Conservation (phyloP, 495 filamentous ascomycete species). For the Penicillium samsonianum region DNA sequence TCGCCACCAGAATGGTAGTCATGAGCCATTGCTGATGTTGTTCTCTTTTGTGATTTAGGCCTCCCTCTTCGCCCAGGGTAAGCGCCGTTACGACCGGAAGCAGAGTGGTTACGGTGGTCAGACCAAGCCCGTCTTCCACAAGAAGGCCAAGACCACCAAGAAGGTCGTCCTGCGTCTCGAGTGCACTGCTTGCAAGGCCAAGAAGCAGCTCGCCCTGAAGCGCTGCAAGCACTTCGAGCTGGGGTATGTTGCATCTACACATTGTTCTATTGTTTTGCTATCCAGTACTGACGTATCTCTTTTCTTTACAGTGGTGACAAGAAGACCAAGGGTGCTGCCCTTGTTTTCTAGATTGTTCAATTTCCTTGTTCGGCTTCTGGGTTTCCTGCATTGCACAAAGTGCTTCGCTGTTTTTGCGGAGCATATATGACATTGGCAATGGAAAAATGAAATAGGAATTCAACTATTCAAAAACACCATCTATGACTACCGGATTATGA, state of each 20-base stretch:
- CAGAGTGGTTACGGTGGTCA: constrained; percentile 99
- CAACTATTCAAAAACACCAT: constrained; percentile 47
- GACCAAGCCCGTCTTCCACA: constrained; percentile 99
- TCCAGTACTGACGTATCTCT: constrained; percentile 28
- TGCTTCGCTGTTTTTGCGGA: constrained; percentile 38
- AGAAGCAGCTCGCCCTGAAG: constrained; percentile 97
- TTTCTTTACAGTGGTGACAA: constrained; percentile 86
- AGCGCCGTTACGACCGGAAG: constrained; percentile 99
- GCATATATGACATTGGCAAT: constrained; percentile 51
- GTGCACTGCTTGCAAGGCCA: constrained; percentile 95
- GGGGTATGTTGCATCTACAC: constrained; percentile 65
- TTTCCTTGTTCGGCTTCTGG: constrained; percentile 54
- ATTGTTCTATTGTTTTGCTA: neutral
- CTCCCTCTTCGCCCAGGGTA: constrained; percentile 95
- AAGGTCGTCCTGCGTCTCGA: constrained; percentile 98
- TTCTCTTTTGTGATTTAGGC: constrained; percentile 54
- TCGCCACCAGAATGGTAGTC: constrained; percentile 9
- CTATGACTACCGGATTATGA: constrained; percentile 46
- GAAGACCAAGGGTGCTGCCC: constrained; percentile 99
- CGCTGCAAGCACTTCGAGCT: constrained; percentile 99
- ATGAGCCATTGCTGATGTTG: constrained; percentile 28
- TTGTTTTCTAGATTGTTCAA: constrained; percentile 82
- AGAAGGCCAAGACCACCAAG: constrained; percentile 99
- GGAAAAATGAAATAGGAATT: constrained; percentile 54
- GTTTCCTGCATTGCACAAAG: constrained; percentile 49